Conservation (phyloP, 208 protist genomes). For the Leishmania turanica region DNA sequence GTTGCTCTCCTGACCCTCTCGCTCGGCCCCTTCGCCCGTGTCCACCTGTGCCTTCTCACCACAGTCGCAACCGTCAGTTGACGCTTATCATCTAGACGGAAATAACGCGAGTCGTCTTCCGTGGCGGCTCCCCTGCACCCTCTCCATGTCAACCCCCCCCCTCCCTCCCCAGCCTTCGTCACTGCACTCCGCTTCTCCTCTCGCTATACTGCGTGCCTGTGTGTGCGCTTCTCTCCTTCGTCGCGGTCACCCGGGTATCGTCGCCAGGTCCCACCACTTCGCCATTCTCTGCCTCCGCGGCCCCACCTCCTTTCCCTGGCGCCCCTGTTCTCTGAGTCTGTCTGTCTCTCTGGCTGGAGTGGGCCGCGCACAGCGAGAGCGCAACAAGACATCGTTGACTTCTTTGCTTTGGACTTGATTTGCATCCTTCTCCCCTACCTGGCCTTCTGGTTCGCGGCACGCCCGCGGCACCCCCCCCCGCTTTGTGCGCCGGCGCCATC, state of each 20-base stretch:
- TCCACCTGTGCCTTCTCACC: neutral
- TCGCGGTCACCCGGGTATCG: neutral
- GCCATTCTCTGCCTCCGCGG: neutral
- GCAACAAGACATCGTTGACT: neutral
- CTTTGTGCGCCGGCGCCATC: neutral
- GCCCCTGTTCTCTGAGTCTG: neutral
- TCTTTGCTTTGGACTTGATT: too few relatives aligned
- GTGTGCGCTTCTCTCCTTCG: neutral
- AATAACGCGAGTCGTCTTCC: neutral
- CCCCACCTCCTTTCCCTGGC: neutral
- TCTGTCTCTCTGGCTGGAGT: neutral
- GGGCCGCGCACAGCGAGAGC: neutral
- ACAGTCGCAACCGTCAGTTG: neutral
- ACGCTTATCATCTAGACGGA: neutral
- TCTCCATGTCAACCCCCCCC: neutral
- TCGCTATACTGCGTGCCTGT: neutral
- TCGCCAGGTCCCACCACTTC: neutral
- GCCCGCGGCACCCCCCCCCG: too few relatives aligned
- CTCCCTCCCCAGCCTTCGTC: neutral
- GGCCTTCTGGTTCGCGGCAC: too few relatives aligned
- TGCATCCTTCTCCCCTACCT: too few relatives aligned
- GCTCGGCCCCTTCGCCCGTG: neutral
- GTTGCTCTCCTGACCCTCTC: neutral
- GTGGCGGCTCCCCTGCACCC: neutral
- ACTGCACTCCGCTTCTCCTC: neutral